Evolutionary conservation across 2,329 filamentous ascomycete species (phyloP).

Genomic region (Colletotrichum australisinense): DNA sequence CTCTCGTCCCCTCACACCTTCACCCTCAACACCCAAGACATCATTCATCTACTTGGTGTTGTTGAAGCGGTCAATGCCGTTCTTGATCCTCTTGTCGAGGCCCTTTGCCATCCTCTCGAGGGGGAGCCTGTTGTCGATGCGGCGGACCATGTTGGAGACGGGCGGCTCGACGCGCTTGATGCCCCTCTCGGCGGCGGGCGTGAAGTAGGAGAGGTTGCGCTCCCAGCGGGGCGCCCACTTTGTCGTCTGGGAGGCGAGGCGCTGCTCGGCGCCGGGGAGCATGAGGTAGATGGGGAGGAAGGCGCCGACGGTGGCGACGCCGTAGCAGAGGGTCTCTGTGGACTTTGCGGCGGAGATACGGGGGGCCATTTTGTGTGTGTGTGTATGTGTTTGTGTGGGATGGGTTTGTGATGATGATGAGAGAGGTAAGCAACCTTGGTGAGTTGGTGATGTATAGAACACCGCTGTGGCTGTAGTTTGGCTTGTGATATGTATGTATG

Average conservation of each 20-base stretch:
- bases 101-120: conserved; percentile 62
- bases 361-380: conserved; percentile 47
- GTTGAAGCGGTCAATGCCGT: conserved; percentile 51
- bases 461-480: background rate
- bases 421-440: background rate
- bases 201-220: conserved; percentile 65
- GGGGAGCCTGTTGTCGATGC: conserved; percentile 59
- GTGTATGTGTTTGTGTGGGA: conserved; percentile 32
- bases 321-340: conserved; percentile 64
- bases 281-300: conserved; percentile 69
- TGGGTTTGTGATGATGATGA: conserved; percentile 15
- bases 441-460: background rate
- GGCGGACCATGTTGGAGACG: conserved; percentile 56
- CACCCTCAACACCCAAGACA: background rate
- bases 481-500: background rate
- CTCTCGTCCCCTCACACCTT: too few relatives aligned
- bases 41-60: conserved; percentile 16
- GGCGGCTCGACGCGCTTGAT: conserved; percentile 65
- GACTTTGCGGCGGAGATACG: conserved; percentile 61
- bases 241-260: conserved; percentile 63
- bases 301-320: conserved; percentile 63
- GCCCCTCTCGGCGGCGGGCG: conserved; percentile 57
- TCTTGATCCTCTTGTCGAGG: conserved; percentile 60
- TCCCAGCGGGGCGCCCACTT: conserved; percentile 72
- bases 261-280: conserved; percentile 66